Evolutionary conservation across 1,284 basidiomycete genomes (phyloP), one percentile per base, ranked within the genome.

Genomic region (Lignosus rhinocerotis): DNA sequence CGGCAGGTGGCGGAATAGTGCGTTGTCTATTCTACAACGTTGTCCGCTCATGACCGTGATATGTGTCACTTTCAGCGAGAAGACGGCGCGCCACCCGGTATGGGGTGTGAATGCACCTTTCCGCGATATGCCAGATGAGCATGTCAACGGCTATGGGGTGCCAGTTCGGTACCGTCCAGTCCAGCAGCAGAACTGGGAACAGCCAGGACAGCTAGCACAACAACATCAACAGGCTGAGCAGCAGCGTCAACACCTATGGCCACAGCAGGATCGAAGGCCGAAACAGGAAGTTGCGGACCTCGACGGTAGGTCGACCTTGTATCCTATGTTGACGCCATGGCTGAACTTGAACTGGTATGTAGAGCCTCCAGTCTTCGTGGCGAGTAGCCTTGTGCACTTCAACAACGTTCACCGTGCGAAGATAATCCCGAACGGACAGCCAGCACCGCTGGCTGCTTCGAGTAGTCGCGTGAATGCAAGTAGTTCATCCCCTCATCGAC

Each of bases 1-100:
- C 66, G 71, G 42, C 71, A 72, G 51, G 64, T 83, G n/a, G 67
- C 72, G 31, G 78, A 80, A 60, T 79, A 79, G 83, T 84, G 44
- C 30, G 67, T 68, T 1, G 41, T 43, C 19, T 21, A 19, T 7
- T 11, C 9, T 43, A 8, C 21, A 25, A 25, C 19, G 21, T 45
- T 19, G 10, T 19, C 5, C 19, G 6, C 17, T 16, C 14, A 16
- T 19, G 1, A 43, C 6, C 41, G 19, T 17, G 41, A 43, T 39
- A 12, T 46, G 12, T 25, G 25, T 25, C 25, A 25, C 44, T 16
- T 31, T 31, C 32, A 65, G 64, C 36, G 46, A 53, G 32, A 48
- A 44, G 25, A 62, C 54, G 6, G 51, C 51, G 3, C 49, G 49
- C 14, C 61, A 63, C 54, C 59, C 61, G 12, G 41, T 51, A 3